These are phyloP conservation scores for Tetracladium setigerum DNA, from an alignment of 495 filamentous ascomycete genomes.

Conservation along the genomic window DNA sequence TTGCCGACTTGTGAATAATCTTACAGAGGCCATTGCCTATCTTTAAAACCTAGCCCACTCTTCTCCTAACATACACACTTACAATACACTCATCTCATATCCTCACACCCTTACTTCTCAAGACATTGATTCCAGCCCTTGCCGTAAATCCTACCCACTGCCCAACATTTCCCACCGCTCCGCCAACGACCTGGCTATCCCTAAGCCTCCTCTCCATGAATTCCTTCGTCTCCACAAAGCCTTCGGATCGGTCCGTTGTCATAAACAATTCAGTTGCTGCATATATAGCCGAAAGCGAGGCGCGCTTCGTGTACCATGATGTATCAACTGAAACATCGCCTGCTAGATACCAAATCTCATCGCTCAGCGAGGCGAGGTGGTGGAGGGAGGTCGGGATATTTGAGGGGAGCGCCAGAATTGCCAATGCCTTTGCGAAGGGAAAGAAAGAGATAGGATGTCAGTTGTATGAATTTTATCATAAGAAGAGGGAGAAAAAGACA, in stretches of 20 bases:
- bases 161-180: slow-evolving; percentile 49
- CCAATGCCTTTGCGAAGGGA: slow-evolving; percentile 56
- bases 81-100: slow-evolving; percentile 30
- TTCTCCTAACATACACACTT: not conserved
- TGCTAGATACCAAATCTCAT: slow-evolving; percentile 82
- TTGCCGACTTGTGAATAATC: too few relatives aligned
- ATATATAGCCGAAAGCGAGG: slow-evolving; percentile 70
- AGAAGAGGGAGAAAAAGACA: slow-evolving; percentile 19
- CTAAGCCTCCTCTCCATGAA: slow-evolving; percentile 73
- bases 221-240: slow-evolving; percentile 62
- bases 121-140: slow-evolving; percentile 50
- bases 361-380: slow-evolving; percentile 72
- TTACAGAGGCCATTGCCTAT: not conserved
- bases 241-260: slow-evolving; percentile 70
- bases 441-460: not conserved
- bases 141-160: slow-evolving; percentile 77
- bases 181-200: slow-evolving; percentile 53
- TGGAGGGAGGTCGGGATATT: slow-evolving; percentile 69
- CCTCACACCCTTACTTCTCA: slow-evolving; percentile 56
- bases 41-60: not conserved
- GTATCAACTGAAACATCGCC: slow-evolving; percentile 76
- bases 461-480: not conserved
- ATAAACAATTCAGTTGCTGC: slow-evolving; percentile 84
- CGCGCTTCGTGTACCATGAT: slow-evolving; percentile 86
- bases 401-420: slow-evolving; percentile 73